These are phyloP conservation scores for Candida lessepsii DNA, from an alignment of 805 yeast species.

Conservation along the genomic window DNA sequence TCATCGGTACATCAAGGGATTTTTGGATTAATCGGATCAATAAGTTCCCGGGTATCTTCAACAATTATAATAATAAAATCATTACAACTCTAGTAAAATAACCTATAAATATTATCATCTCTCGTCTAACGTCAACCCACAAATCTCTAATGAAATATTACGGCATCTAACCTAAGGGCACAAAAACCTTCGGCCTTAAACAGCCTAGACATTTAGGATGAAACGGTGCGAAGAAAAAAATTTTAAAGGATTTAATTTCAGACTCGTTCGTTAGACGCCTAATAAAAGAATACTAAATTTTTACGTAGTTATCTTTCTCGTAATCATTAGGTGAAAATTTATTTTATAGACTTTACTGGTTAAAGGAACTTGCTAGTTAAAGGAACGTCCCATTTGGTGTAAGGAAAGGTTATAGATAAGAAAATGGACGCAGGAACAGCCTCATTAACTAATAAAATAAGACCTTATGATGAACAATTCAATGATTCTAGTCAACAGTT, in stretches of 20 bases:
- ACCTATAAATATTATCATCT: too few species aligned
- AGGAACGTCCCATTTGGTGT: too few species aligned
- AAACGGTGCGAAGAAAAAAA: slow-evolving; percentile 7
- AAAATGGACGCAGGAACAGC: slow-evolving; percentile 26
- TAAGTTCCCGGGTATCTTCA: too few species aligned
- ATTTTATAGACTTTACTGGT: too few species aligned
- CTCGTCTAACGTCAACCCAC: neutral
- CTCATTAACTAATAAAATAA: slow-evolving; percentile 12
- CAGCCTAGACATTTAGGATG: slow-evolving; percentile 1
- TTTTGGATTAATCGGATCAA: too few species aligned
- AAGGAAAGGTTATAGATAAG: neutral
- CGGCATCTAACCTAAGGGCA: neutral
- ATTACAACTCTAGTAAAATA: too few species aligned
- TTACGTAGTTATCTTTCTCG: too few species aligned
- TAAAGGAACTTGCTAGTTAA: too few species aligned
- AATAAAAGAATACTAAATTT: neutral
- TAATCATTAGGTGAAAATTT: too few species aligned
- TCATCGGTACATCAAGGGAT: too few species aligned
- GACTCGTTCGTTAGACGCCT: slow-evolving; percentile 6
- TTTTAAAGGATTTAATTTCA: slow-evolving; percentile 1
- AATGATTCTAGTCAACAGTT: slow-evolving; percentile 6
- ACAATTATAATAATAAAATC: too few species aligned
- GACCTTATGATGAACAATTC: slow-evolving; percentile 3
- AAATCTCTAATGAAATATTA: too few species aligned
- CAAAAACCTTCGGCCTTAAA: neutral